Evolutionary conservation across 1,284 basidiomycete species (phyloP).

Genomic region (Moesziomyces antarcticus): DNA sequence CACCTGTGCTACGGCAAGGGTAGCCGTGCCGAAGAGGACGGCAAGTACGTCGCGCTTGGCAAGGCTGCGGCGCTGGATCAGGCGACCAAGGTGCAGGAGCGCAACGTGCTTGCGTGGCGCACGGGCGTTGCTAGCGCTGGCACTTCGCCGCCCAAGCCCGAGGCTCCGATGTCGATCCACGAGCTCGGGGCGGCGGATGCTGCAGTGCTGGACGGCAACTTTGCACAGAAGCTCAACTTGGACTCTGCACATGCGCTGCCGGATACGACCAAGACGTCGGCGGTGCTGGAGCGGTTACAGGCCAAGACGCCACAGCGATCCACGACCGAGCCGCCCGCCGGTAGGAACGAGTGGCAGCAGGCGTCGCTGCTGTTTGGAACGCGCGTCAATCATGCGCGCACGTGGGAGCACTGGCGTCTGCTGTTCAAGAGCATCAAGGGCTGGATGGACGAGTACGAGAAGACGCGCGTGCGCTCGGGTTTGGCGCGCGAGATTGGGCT

Average conservation of each 20-base stretch:
- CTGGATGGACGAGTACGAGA: slow-evolving; percentile 65
- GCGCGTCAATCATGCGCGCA: slow-evolving; percentile 35
- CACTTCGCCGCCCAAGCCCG: slow-evolving; percentile 21
- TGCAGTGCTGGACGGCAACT: slow-evolving; percentile 2
- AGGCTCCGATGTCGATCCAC: slow-evolving; percentile 6
- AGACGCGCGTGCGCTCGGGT: slow-evolving; percentile 45
- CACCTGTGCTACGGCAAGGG: slow-evolving; percentile 63
- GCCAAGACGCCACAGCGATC: slow-evolving; percentile 24
- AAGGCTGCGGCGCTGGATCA: slow-evolving; percentile 57
- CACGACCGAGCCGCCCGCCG: slow-evolving; percentile 13
- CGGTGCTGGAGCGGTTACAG: slow-evolving; percentile 22
- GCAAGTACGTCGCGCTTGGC: slow-evolving; percentile 51
- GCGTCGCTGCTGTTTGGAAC: slow-evolving; percentile 28
- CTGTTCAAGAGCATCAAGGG: slow-evolving; percentile 55
- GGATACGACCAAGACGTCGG: slow-evolving; percentile 11
- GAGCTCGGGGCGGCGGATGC: slow-evolving; percentile 9
- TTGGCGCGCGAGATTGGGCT: slow-evolving; percentile 57
- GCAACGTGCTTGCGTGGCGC: slow-evolving; percentile 53
- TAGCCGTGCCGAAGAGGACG: slow-evolving; percentile 41
- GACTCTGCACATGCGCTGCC: slow-evolving; percentile 9
- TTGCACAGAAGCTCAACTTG: slow-evolving; percentile 25
- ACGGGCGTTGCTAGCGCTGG: slow-evolving; percentile 47
- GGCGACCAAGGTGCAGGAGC: slow-evolving; percentile 35
- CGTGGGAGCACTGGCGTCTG: slow-evolving; percentile 59
- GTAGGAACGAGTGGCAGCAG: slow-evolving; percentile 8